phyloP scores from a whole-genome alignment of 345 rosid species.

The Erucastrum elatum region DNA sequence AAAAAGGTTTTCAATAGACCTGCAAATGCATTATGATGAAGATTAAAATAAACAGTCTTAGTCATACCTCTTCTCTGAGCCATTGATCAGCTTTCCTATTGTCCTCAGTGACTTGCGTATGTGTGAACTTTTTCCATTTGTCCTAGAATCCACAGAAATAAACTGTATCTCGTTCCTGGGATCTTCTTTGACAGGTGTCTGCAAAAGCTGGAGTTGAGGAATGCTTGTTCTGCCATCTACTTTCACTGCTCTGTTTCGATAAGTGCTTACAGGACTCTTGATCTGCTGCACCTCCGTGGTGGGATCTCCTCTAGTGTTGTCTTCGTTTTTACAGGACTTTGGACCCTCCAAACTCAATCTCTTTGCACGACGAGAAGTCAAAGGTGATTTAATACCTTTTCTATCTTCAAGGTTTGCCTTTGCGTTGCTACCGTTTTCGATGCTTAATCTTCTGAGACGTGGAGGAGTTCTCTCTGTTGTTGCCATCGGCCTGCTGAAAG shows the following conservation, averaged over 20 bases:
- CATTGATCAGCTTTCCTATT: conserved; percentile 82
- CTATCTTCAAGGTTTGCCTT: conserved; percentile 52
- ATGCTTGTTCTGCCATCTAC: conserved; percentile 50
- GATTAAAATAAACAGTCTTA: neutral
- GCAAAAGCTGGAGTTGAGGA: conserved; percentile 55
- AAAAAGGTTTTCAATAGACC: neutral
- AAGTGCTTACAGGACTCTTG: conserved; percentile 63
- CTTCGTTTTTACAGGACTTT: conserved; percentile 42
- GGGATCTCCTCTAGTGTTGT: conserved; percentile 35
- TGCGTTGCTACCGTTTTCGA: conserved; percentile 44
- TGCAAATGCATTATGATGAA: neutral
- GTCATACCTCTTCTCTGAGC: conserved; percentile 74
- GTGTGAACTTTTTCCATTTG: conserved; percentile 69
- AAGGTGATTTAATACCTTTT: conserved; percentile 54
- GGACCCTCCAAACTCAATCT: conserved; percentile 74
- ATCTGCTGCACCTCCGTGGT: conserved; percentile 33
- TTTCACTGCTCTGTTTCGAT: conserved; percentile 42
- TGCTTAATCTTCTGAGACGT: conserved; percentile 56
- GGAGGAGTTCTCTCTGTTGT: conserved; percentile 70
- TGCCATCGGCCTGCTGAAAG: conserved; percentile 34
- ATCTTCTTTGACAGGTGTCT: conserved; percentile 55
- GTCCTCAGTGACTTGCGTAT: conserved; percentile 79
- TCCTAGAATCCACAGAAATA: conserved; percentile 47
- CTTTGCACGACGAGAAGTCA: conserved; percentile 46
- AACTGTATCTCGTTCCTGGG: conserved; percentile 49